A percentile compares a stretch with the other conserved stretches of the same genome.
phyloP scores from a whole-genome alignment of 768 basidiomycete genomes.

The Cantharellus anzutake region DNA sequence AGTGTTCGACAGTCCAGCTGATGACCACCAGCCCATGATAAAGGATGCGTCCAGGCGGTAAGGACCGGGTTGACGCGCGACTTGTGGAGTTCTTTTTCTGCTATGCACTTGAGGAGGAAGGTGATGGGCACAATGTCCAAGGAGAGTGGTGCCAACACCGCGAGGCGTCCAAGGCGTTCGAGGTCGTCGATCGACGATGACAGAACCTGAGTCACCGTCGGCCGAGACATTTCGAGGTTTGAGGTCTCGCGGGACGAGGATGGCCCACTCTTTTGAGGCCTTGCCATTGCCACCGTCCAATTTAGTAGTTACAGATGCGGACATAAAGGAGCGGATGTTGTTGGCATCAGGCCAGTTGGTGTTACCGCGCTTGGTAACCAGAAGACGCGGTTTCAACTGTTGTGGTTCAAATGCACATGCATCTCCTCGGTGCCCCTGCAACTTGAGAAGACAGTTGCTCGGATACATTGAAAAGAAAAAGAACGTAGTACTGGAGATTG shows the following conservation, averaged over 20 bases:
- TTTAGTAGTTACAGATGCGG: slow-evolving; percentile 2
- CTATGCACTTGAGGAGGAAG: slow-evolving; percentile 17
- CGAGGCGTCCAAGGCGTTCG: slow-evolving; percentile 9
- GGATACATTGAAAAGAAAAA: too few relatives aligned
- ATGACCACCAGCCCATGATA: too few relatives aligned
- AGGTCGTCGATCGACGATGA: slow-evolving; percentile 8
- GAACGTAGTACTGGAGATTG: too few relatives aligned
- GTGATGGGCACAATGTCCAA: slow-evolving; percentile 18
- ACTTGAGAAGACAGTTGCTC: too few relatives aligned
- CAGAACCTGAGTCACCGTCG: slow-evolving; percentile 12
- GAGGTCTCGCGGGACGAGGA: slow-evolving; percentile 4
- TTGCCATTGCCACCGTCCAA: background rate
- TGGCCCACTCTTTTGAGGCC: slow-evolving; percentile 13
- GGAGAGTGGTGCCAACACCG: slow-evolving; percentile 14
- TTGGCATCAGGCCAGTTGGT: slow-evolving; percentile 4
- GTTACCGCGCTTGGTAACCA: slow-evolving; percentile 5
- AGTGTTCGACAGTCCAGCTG: too few relatives aligned
- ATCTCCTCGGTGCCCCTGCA: too few relatives aligned
- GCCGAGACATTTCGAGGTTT: slow-evolving; percentile 10
- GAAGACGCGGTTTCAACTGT: background rate
- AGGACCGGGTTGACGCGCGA: too few relatives aligned
- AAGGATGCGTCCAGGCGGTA: too few relatives aligned
- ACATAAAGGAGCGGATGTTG: slow-evolving; percentile 3
- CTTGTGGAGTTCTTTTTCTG: slow-evolving; percentile 13
- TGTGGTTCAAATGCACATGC: too few relatives aligned